Conservation (phyloP, 1,284 basidiomycete species). For the Sphaerobolus stellatus region DNA sequence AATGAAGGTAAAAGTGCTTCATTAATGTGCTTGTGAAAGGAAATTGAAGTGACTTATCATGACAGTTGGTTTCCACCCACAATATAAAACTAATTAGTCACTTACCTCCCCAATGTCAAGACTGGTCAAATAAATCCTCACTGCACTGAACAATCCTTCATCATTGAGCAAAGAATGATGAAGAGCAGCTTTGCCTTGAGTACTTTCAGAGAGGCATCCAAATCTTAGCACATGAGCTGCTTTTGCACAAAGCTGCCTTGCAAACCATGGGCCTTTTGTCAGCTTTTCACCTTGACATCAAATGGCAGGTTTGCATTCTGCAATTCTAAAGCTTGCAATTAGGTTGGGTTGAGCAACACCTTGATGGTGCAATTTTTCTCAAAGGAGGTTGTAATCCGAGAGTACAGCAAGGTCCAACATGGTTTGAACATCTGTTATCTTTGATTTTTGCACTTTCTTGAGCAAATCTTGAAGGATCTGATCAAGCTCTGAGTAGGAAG, state of each 20-base stretch:
- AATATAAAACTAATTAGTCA: background rate
- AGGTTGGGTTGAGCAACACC: background rate
- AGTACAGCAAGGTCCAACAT: background rate
- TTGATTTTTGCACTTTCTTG: background rate
- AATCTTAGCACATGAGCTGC: too few relatives aligned
- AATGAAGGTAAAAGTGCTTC: conserved; percentile 19
- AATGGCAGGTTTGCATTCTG: background rate
- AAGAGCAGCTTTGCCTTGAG: background rate
- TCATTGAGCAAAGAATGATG: background rate
- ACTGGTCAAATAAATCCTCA: background rate
- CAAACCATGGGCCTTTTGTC: too few relatives aligned
- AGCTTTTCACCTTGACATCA: background rate
- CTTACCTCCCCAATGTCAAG: background rate
- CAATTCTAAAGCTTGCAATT: background rate
- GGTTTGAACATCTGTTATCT: background rate
- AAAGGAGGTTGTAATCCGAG: background rate
- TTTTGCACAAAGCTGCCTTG: too few relatives aligned
- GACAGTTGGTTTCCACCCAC: background rate
- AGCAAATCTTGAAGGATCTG: background rate
- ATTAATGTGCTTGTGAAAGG: conserved; percentile 18
- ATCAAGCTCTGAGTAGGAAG: background rate
- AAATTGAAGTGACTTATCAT: background rate
- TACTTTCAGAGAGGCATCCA: background rate
- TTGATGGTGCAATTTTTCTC: background rate
- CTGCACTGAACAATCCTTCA: background rate